Evolutionary conservation across 768 basidiomycete species (phyloP), one percentile per base, ranked within the genome.

Genomic region (Collybia sp.): DNA sequence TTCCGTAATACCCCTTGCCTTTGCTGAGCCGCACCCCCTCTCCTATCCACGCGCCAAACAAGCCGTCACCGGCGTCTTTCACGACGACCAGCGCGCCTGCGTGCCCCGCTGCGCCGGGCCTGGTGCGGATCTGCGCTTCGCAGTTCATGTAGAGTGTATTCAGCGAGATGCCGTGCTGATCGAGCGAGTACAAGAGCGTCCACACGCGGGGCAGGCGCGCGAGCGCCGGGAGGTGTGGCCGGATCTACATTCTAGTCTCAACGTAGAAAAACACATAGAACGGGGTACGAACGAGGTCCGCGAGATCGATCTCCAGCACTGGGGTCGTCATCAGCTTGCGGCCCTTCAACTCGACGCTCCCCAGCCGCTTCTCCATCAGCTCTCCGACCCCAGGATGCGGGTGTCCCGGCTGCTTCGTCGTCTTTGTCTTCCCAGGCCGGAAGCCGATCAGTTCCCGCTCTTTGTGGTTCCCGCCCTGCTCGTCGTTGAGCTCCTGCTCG

Each of bases 131-230:
- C 3, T 57, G 61, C 1, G 68, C 58, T 42, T 78, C 79, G 44
- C 83, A 88, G 1, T 75, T 75, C 2, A 74, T 57, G 61, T 96
- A 97, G 5, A 97, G 75, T 1, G 95, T 96, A 38, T 85, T 82
- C 12, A 97, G 72, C 11, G 92, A 94, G 38, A 94, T 93, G 0
- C 95, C 95, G 54, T 98, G 88, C 57, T 96, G 93, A 58, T 98
- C 95, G 13, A 96, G 74, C 12, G 91, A 93, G 67, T 94, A 93
- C 5, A 93, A 65, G 0, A 94, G 76, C 0, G 76, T 76, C 93
- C 93, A 95, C 20, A 72, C 67, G 6, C 73, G 70, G 0, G 84
- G 75, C 13, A 94, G 77, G 3, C 85, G 83, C 1, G 79, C 71
- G 5, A 93, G 75, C 0, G 89, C 81, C 0, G 91, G 86, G 1